Base-by-base conservation (phyloP, 768 basidiomycete species). In the Coprinopsis marcescibilis region DNA sequence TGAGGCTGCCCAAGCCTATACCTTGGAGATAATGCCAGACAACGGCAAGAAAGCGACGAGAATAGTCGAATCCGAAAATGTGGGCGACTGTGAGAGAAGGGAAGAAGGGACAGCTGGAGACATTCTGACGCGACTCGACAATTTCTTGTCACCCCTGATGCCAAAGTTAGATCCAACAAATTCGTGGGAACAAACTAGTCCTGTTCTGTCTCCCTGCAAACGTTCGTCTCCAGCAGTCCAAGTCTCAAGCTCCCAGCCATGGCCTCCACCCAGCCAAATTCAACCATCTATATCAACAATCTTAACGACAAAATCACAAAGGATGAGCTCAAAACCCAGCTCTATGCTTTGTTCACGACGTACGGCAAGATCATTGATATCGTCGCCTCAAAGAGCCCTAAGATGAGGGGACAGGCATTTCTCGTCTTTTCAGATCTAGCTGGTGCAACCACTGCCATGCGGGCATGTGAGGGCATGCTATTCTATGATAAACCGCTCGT, bases 401-500 rank as follows among this genome's bases (percentile, higher is more conserved):
- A 83, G 65, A 90, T 89, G 83, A 79, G 85, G 53, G 94, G 93
- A 17, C 93, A 96, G 66, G 95, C 95, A 1, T 98, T 96, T 67
- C 83, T 97, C 59, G 92, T 95, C 57, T 98, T 96, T 68, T 77
- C 80, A 42, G 95, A 98, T 68, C 81, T 95, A 41, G 80, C 89
- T 8, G 81, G 83, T 45, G 90, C 92, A 48, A 97, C 95, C 4
- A 80, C 90, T 45, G 95, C 95, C 27, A 77, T 97, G 81, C 78
- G 95, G 40, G 90, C 86, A 37, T 86, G 93, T 60, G 87, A 91
- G 58, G 95, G 95, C 45, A 89, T 95, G 80, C 52, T 80, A 21
- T 95, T 95, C 66, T 96, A 95, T 60, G 87, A 91, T 59, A 93
- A 91, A 60, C 87, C 89, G 21, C 75, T 95, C 68, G 92, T 93